These are phyloP conservation scores for Colletotrichum sp. DNA, from an alignment of 2,329 filamentous ascomycete species.

Conservation along the genomic window DNA sequence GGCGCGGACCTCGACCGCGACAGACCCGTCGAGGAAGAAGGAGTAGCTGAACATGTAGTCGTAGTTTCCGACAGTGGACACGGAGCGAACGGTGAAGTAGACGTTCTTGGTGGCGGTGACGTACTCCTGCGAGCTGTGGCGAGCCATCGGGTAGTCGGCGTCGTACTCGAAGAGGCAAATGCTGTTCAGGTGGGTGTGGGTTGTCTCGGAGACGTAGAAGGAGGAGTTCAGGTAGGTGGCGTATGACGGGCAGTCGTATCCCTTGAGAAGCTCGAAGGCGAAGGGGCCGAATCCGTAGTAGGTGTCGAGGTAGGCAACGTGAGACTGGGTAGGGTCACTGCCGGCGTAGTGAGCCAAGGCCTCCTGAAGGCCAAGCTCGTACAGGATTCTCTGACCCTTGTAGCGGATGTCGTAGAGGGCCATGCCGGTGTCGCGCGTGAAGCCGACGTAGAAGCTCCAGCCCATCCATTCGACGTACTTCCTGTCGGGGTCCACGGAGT, in stretches of 20 bases:
- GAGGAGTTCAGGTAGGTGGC: slow-evolving; percentile 54
- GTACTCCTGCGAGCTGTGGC: slow-evolving; percentile 47
- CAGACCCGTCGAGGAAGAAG: slow-evolving; percentile 56
- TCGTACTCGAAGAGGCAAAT: slow-evolving; percentile 63
- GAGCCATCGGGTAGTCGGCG: slow-evolving; percentile 51
- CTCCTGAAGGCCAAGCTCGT: slow-evolving; percentile 61
- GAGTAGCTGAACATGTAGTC: slow-evolving; percentile 56
- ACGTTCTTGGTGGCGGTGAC: slow-evolving; percentile 52
- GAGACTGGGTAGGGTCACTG: slow-evolving; percentile 55
- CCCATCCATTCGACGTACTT: slow-evolving; percentile 58
- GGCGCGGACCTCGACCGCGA: slow-evolving; percentile 55
- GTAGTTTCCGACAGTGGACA: slow-evolving; percentile 60
- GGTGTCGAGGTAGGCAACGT: slow-evolving; percentile 49
- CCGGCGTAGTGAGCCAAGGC: slow-evolving; percentile 68
- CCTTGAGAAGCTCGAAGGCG: slow-evolving; percentile 47
- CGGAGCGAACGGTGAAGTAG: slow-evolving; percentile 47
- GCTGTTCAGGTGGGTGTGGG: slow-evolving; percentile 49
- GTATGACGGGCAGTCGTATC: slow-evolving; percentile 57
- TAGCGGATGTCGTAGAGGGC: slow-evolving; percentile 55
- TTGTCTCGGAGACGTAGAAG: slow-evolving; percentile 48
- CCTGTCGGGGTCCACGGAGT: slow-evolving; percentile 42
- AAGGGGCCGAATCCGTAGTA: slow-evolving; percentile 53
- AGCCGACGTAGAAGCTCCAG: slow-evolving; percentile 57
- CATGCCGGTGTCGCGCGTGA: slow-evolving; percentile 52
- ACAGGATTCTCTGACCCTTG: slow-evolving; percentile 59